These are phyloP conservation scores for Blepharisma undulans DNA, from an alignment of 169 alveolate species.

Conservation along the genomic window DNA sequence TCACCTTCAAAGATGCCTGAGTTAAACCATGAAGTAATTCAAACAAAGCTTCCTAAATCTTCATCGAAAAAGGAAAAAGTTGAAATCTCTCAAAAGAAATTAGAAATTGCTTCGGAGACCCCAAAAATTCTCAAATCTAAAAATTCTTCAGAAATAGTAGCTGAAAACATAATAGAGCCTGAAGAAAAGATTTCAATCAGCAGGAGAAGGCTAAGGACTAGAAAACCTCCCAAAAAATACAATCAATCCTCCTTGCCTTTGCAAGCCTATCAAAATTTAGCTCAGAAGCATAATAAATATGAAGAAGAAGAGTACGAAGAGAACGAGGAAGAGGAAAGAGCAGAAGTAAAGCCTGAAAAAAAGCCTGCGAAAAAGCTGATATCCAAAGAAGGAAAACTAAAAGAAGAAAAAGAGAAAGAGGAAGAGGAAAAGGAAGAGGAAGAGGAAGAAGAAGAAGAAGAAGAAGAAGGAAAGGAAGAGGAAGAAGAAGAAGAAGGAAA, in stretches of 20 bases:
- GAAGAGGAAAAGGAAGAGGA: slow-evolving; percentile 37
- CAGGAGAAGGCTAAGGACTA: not conserved
- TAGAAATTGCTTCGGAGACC: not conserved
- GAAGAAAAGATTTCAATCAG: not conserved
- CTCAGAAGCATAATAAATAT: slow-evolving; percentile 38
- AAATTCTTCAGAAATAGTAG: not conserved
- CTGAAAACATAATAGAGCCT: not conserved
- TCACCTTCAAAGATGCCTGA: not conserved
- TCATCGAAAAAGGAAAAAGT: not conserved
- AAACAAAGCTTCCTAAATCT: not conserved
- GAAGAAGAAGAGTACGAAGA: slow-evolving; percentile 33
- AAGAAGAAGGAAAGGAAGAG: slow-evolving; percentile 24
- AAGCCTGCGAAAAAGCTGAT: not conserved
- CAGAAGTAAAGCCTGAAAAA: not conserved
- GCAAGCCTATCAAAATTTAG: not conserved
- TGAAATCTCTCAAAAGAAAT: not conserved
- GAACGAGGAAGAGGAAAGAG: not conserved
- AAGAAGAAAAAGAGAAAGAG: slow-evolving; percentile 45
- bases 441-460: slow-evolving; percentile 33
- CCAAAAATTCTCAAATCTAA: not conserved
- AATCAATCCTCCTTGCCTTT: not conserved
- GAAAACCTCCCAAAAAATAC: not conserved
- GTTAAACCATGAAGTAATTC: not conserved
- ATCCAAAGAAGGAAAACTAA: not conserved
- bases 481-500: slow-evolving; percentile 38